phyloP scores from a whole-genome alignment of 202 grass and related monocot genomes.

The Alloteropsis angusta region DNA sequence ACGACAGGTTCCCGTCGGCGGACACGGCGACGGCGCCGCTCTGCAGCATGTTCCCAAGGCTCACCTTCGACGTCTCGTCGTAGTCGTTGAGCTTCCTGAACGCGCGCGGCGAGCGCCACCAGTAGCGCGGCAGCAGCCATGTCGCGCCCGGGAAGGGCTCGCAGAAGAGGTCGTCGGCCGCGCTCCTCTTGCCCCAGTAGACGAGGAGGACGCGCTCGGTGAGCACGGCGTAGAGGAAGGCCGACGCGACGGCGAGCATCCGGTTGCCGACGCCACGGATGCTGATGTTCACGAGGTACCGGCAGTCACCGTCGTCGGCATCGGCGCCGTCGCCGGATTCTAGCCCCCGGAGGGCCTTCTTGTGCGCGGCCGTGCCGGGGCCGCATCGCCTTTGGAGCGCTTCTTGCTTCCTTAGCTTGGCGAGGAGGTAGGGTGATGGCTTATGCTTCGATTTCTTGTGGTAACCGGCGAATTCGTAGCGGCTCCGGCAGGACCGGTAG shows the following conservation, averaged over 20 bases:
- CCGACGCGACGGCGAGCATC: conserved; percentile 46
- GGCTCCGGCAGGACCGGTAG: conserved; percentile 37
- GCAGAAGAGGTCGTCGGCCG: conserved; percentile 31
- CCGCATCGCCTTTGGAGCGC: conserved; percentile 40
- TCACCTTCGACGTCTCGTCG: background rate
- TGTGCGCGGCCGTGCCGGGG: conserved; percentile 3
- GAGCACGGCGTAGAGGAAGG: conserved; percentile 58
- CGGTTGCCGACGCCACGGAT: conserved; percentile 63
- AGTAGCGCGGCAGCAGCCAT: conserved; percentile 45
- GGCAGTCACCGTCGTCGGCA: conserved; percentile 17
- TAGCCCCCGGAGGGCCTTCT: conserved; percentile 28
- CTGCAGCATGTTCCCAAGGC: conserved; percentile 57
- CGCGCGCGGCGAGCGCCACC: conserved; percentile 17
- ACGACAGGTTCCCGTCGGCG: conserved; percentile 36
- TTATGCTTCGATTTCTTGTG: conserved; percentile 5
- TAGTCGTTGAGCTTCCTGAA: conserved; percentile 8
- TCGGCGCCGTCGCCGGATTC: conserved; percentile 16
- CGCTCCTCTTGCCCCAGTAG: conserved; percentile 3
- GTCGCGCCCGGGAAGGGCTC: conserved; percentile 51
- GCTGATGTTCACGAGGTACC: conserved; percentile 54
- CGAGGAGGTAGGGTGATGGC: conserved; percentile 36
- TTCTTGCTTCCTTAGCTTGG: conserved; percentile 47
- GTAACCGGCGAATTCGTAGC: conserved; percentile 35
- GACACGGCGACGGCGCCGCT: background rate
- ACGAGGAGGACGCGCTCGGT: conserved; percentile 37